These are phyloP conservation scores for Chytridiales sp. DNA, from an alignment of 371 early-diverging fungal genomes.

Conservation along the genomic window DNA sequence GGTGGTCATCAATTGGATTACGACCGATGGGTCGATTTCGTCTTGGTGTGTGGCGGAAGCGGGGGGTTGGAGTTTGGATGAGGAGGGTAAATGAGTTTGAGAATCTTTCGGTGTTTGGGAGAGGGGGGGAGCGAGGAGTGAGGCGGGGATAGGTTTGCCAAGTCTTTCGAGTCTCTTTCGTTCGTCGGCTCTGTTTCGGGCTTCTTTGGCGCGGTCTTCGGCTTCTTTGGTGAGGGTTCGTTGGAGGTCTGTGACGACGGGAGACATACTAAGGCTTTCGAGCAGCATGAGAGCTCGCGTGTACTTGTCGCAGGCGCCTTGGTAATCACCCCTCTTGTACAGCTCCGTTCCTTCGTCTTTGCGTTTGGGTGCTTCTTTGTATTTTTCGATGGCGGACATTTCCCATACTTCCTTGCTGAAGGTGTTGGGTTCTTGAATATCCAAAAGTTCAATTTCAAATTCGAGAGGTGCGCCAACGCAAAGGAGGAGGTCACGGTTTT, in stretches of 20 bases:
- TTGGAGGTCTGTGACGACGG: slow-evolving; percentile 33
- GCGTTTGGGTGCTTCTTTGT: slow-evolving; percentile 31
- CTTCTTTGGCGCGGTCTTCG: slow-evolving; percentile 22
- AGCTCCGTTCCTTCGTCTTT: slow-evolving; percentile 38
- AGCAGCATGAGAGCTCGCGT: slow-evolving; percentile 39
- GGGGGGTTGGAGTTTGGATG: no score
- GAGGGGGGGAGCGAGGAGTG: background rate
- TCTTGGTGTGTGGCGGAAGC: no score
- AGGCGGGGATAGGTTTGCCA: slow-evolving; percentile 12
- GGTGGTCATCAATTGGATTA: slow-evolving; percentile 32
- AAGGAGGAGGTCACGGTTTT: slow-evolving; percentile 16
- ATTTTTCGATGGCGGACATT: slow-evolving; percentile 43
- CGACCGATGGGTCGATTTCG: slow-evolving; percentile 52
- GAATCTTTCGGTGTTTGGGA: slow-evolving; percentile 1
- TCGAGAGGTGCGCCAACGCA: slow-evolving; percentile 36
- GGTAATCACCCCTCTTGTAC: slow-evolving; percentile 35
- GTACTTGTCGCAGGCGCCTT: slow-evolving; percentile 40
- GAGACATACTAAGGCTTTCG: slow-evolving; percentile 37
- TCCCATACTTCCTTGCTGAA: slow-evolving; percentile 48
- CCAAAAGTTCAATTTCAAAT: slow-evolving; percentile 45
- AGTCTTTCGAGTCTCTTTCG: slow-evolving; percentile 10
- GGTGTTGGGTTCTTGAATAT: slow-evolving; percentile 36
- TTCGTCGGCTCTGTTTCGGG: slow-evolving; percentile 10
- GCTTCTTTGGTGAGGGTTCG: slow-evolving; percentile 11
- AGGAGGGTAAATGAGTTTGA: no score